phyloP scores from a whole-genome alignment of 2,329 filamentous ascomycete species.

The Amauroascus verrucosus region DNA sequence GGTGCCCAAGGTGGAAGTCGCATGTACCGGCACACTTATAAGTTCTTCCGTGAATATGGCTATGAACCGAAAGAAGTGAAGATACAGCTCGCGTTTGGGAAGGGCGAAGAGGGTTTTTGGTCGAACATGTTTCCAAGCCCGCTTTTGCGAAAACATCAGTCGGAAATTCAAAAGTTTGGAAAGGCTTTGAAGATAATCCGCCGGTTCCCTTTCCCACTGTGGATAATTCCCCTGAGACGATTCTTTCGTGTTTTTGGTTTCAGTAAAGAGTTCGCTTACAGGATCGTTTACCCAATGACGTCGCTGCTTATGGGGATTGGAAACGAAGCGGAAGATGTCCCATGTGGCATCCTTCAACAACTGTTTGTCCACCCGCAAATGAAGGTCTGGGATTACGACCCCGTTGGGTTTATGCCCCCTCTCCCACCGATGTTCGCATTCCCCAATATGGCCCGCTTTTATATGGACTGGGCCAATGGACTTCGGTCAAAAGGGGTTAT shows the following conservation, averaged over 20 bases:
- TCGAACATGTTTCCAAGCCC: conserved; percentile 51
- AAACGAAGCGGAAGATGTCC: conserved; percentile 63
- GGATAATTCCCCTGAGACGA: conserved; percentile 49
- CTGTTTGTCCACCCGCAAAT: conserved; percentile 50
- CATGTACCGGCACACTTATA: conserved; percentile 54
- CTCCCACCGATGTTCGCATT: conserved; percentile 51
- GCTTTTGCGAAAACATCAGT: conserved; percentile 45
- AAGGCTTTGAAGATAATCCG: conserved; percentile 47
- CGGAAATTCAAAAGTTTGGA: conserved; percentile 46
- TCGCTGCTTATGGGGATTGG: conserved; percentile 65
- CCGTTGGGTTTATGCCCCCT: conserved; percentile 45
- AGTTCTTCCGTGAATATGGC: conserved; percentile 49
- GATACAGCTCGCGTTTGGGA: conserved; percentile 51
- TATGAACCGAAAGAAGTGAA: conserved; percentile 49
- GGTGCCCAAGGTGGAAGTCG: conserved; percentile 52
- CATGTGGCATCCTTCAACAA: conserved; percentile 55
- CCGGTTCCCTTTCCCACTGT: conserved; percentile 46
- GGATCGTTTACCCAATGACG: conserved; percentile 60
- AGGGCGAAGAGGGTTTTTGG: conserved; percentile 49
- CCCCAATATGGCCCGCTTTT: conserved; percentile 49
- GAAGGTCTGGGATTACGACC: conserved; percentile 51
- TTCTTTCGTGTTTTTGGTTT: conserved; percentile 60
- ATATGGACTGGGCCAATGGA: conserved; percentile 46
- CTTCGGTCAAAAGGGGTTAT: conserved; percentile 45
- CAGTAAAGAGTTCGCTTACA: conserved; percentile 58